Base-by-base conservation (phyloP, 2,329 filamentous ascomycete species). In the Pseudogymnoascus sp. region DNA sequence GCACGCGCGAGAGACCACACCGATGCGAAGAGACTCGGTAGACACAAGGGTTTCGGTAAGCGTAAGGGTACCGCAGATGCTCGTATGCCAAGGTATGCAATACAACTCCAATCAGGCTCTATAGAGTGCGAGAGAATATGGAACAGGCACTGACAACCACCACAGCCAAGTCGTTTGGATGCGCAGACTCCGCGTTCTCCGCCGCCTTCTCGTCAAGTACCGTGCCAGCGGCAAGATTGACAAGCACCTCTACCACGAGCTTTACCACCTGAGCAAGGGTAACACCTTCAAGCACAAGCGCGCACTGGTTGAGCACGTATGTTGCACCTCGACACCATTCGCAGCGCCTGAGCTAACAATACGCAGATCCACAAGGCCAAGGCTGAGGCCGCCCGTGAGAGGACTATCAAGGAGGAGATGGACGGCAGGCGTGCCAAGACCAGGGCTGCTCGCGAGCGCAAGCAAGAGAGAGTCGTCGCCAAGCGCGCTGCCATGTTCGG, bases 251-350 rank as follows among this genome's bases (percentile, higher is more conserved):
- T 99, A 99, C 88, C 94, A 99, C 87, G 92, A 97, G 84, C 91
- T 99, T 72, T 99, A 99, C 87, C 94, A 97, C 81, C 84, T 96
- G 78, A 94, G 90, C 88, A 99, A 99, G 92, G 95, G 94, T 95
- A 99, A 99, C 89, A 93, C 94, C 79, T 99, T 99, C 90, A 99
- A 99, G 92, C 94, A 99, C 91, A 99, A 97, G 92, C 89, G 94
- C 82, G 94, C 92, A 76, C 88, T 99, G 74, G 91, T 99, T 78
- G 94, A 99, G 87, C 94, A 99, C 85, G 94, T 99, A 95, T 76
- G 94, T 91, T 74, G 61, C 59, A 25, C 22, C 8, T 34, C 30
- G 59, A 57, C 63, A 60, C 59, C 63, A 65, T 64, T 58, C 62
- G 62, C 16, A 58, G 60, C 58, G 39, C 63, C 60, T 63, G 68